Percentiles rank a stretch among this genome's conserved stretches.
phyloP scores from a whole-genome alignment of 1,284 basidiomycete species.

The Cryptococcus sp. region DNA sequence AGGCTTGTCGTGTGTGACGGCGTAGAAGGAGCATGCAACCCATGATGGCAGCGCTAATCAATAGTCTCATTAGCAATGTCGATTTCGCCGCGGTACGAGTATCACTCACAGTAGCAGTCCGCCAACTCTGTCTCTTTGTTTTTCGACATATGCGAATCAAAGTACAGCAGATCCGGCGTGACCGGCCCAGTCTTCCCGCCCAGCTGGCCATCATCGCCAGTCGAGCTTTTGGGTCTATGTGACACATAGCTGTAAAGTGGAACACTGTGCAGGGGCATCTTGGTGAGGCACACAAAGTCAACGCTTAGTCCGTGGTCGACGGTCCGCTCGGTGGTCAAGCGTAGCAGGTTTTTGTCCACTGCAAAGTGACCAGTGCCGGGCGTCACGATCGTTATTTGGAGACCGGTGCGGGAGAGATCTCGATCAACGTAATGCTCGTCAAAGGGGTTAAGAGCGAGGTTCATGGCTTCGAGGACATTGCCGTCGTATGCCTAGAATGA shows the following conservation, averaged over 20 bases:
- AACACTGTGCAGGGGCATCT: slow-evolving; percentile 88
- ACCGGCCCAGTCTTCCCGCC: slow-evolving; percentile 52
- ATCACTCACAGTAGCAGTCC: slow-evolving; percentile 48
- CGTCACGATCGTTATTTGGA: slow-evolving; percentile 81
- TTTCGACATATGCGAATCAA: slow-evolving; percentile 56
- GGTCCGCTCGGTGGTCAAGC: slow-evolving; percentile 92
- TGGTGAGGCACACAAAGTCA: slow-evolving; percentile 86
- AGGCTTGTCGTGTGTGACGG: slow-evolving; percentile 59
- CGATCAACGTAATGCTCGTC: slow-evolving; percentile 97
- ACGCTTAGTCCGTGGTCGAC: slow-evolving; percentile 90
- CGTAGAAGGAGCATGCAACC: slow-evolving; percentile 54
- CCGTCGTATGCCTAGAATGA: slow-evolving; percentile 82
- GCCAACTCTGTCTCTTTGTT: slow-evolving; percentile 42
- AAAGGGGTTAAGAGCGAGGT: slow-evolving; percentile 87
- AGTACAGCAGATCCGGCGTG: slow-evolving; percentile 77
- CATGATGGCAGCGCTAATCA: slow-evolving; percentile 45
- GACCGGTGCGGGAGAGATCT: slow-evolving; percentile 88
- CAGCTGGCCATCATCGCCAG: slow-evolving; percentile 35
- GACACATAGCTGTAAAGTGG: slow-evolving; percentile 74
- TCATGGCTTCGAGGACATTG: slow-evolving; percentile 90
- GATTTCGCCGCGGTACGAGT: not conserved
- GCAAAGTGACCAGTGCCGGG: slow-evolving; percentile 94
- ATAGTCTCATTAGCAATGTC: not conserved
- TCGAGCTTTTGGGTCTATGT: slow-evolving; percentile 58
- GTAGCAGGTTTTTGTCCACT: slow-evolving; percentile 85